These are phyloP conservation scores for Lophium mytilinum DNA, from an alignment of 495 filamentous ascomycete species.

Conservation along the genomic window DNA sequence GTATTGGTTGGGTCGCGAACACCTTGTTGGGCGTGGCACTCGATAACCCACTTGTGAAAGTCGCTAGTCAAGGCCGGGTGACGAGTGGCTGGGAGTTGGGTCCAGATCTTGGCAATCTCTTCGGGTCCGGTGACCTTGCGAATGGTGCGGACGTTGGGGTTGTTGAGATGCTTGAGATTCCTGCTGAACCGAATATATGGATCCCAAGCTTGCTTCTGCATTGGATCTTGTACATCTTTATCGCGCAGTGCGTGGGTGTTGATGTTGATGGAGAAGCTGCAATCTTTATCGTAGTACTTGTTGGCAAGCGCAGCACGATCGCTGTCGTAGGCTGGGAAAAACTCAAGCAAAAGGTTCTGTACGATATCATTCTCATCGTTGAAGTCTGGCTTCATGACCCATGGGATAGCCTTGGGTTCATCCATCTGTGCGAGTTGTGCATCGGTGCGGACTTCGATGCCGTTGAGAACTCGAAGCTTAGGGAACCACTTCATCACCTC, in stretches of 20 bases:
- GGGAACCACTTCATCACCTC: conserved; percentile 81
- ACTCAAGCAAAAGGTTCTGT: conserved; percentile 64
- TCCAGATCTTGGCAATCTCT: conserved; percentile 62
- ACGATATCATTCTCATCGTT: conserved; percentile 67
- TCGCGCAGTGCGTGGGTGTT: conserved; percentile 56
- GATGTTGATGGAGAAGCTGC: conserved; percentile 69
- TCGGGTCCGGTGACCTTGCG: conserved; percentile 57
- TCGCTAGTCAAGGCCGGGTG: conserved; percentile 61
- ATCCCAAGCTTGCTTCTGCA: conserved; percentile 48
- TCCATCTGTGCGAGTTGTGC: conserved; percentile 48
- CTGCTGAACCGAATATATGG: conserved; percentile 71
- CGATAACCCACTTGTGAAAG: conserved; percentile 64
- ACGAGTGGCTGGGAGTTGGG: conserved; percentile 59
- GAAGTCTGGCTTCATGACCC: conserved; percentile 61
- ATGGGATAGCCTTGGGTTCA: conserved; percentile 41
- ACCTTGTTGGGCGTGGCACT: conserved; percentile 68
- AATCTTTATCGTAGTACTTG: conserved; percentile 68
- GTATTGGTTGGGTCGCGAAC: conserved; percentile 64
- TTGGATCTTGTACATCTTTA: conserved; percentile 31
- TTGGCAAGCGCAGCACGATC: conserved; percentile 54
- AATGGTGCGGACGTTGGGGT: conserved; percentile 49
- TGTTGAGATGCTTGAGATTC: conserved; percentile 64
- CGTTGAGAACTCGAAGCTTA: conserved; percentile 62
- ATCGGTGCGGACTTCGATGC: conserved; percentile 58
- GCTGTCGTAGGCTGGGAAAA: conserved; percentile 67